Evolutionary conservation across 345 rosid species (phyloP), one percentile per base, ranked within the genome.

Genomic region (Heritiera littoralis): DNA sequence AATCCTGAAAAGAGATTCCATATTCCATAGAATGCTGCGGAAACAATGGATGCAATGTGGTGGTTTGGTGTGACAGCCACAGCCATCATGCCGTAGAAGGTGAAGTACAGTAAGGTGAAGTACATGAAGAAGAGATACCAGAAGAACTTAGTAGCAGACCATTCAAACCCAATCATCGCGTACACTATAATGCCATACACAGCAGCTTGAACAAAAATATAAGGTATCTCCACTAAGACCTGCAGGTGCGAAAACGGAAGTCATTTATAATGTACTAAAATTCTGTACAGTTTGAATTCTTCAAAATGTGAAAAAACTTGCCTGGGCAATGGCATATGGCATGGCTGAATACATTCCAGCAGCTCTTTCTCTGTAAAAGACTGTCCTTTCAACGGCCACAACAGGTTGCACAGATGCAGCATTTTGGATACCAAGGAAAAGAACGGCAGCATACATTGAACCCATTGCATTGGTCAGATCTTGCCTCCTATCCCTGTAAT

Each of bases 261-360:
- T 54, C 8, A 54, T 15, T 4, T 54, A 6, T 15, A 54, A 17
- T 61, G 61, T 56, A n/a, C 30, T 56, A 56, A 69, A 45, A 4
- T 9, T 12, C 23, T 13, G 30, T 10, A n/a, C 5, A 18, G 28
- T 52, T 54, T 17, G 59, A 17, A 54, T 7, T 46, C 48, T 67
- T 43, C 30, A 12, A 43, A n/a, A 61, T 14, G 20, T 32, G 20
- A 4, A 46, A 41, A 52, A 52, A 14, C 17, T 35, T 77, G 81
- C 86, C 81, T 86, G 89, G 66, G 92, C 92, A 69, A 88, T 81
- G 72, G 94, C 98, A 67, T 90, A 92, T 5, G 97, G 91, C 85
- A 88, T 70, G 64, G 90, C 86, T 3, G 97, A 91, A 71, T 91
- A 93, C 95, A 93, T 93, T 81, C 98, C 93, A 0, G 94, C 93